Base-by-base conservation (phyloP, 768 basidiomycete species). In the Hypholoma fasciculare region DNA sequence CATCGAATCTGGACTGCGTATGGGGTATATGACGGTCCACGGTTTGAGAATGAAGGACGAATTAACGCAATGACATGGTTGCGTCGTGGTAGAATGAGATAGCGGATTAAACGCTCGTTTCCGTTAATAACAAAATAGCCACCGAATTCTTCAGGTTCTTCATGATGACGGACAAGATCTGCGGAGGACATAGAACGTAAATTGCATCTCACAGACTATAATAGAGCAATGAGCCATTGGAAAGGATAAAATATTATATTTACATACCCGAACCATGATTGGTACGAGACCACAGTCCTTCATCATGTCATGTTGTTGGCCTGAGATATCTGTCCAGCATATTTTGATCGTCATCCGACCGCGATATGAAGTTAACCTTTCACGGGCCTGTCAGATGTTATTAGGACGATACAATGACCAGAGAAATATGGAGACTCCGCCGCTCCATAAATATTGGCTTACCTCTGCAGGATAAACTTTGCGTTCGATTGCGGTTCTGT, bases 61-160 rank as follows among this genome's bases (percentile, higher is more conserved):
- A 90, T 78, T 65, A 99, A 87, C 49, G 95, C 89, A 63, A 96
- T 92, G 67, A 93, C 94, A 76, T 98, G 94, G 70, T 98, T 94
- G 53, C 97, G 85, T 26, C 97, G 89, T 12, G 96, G 96, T 39
- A 99, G 83, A 67, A 98, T 95, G 69, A 98, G 87, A 76, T 95
- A 98, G 61, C 97, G 94, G 64, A 99, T 96, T 61, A 99, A 85
- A 76, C 95, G 94, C 76, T 99, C 97, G 74, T 98, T 98, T 61
- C 97, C 97, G 72, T 99, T 99, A 73, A 99, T 87, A 69, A 99
- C 85, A 70, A 99, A 99, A 75, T 99, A 98, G 27, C 96, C 97
- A 52, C 97, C 97, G 68, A 98, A 98, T 72, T 98, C 97, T 75
- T 97, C 94, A 1, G 97, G 88, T 67, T 99, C 97, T 80, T 99